Conservation (phyloP, 1,284 basidiomycete species). For the Leccinum subrobustum region DNA sequence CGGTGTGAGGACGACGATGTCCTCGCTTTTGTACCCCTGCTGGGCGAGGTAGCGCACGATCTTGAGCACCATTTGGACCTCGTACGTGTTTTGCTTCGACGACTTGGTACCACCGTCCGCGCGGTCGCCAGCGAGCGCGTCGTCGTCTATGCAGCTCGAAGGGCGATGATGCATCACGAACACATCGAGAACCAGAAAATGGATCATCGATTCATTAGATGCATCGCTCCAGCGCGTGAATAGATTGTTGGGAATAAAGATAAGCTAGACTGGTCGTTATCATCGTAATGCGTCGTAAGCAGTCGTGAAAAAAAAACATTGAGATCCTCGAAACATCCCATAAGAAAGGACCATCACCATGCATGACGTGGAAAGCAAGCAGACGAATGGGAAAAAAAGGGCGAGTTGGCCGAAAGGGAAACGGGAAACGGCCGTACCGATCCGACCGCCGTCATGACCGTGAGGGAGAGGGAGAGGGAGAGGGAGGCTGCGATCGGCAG, state of each 20-base stretch:
- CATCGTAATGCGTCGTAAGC: slow-evolving; percentile 19
- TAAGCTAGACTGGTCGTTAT: slow-evolving; percentile 20
- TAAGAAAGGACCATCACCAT: too few relatives aligned
- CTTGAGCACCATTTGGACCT: slow-evolving; percentile 59
- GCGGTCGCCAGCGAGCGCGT: slow-evolving; percentile 38
- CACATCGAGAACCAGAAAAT: background rate
- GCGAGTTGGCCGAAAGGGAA: too few relatives aligned
- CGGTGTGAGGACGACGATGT: slow-evolving; percentile 61
- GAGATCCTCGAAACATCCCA: background rate
- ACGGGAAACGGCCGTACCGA: too few relatives aligned
- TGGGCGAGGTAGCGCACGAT: slow-evolving; percentile 63
- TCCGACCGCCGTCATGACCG: too few relatives aligned
- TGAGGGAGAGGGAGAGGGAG: too few relatives aligned
- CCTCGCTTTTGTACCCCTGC: slow-evolving; percentile 59
- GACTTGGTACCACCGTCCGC: slow-evolving; percentile 44
- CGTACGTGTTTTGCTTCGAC: slow-evolving; percentile 56
- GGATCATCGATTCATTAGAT: slow-evolving; percentile 1
- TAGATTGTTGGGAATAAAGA: slow-evolving; percentile 20
- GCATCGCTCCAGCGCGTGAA: slow-evolving; percentile 3
- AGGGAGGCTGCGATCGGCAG: too few relatives aligned
- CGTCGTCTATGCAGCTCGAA: slow-evolving; percentile 33
- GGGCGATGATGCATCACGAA: background rate
- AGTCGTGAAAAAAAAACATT: slow-evolving; percentile 8
- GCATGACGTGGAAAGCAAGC: too few relatives aligned
- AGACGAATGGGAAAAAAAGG: too few relatives aligned